Conservation (phyloP, 2,329 filamentous ascomycete species). For the Talaromyces albobiverticillius region DNA sequence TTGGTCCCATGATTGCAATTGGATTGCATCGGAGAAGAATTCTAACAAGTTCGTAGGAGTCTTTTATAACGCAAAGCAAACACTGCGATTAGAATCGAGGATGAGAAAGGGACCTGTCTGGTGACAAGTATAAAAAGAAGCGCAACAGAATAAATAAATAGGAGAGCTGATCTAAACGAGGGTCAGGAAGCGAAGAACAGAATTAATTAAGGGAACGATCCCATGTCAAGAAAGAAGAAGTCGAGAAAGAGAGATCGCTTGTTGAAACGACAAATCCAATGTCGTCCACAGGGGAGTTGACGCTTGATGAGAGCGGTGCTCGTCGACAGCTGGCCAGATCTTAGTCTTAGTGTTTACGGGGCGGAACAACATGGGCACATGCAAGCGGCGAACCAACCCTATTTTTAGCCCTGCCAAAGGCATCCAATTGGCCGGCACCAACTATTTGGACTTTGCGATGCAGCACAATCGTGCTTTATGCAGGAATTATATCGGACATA, state of each 20-base stretch:
- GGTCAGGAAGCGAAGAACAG: slow-evolving; percentile 5
- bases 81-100: slow-evolving; percentile 2
- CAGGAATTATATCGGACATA: too few species aligned
- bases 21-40: slow-evolving; percentile 1
- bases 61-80: neutral
- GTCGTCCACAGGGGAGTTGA: slow-evolving; percentile 15
- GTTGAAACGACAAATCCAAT: slow-evolving; percentile 21
- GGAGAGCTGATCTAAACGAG: slow-evolving; percentile 5
- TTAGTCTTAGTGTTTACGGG: neutral
- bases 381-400: neutral
- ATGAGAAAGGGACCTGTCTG: neutral
- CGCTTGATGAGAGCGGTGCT: too few species aligned
- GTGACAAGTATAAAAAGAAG: neutral
- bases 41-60: neutral
- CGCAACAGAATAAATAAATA: slow-evolving; percentile 2
- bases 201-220: slow-evolving; percentile 22
- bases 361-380: neutral
- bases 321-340: slow-evolving; percentile 17
- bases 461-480: too few species aligned
- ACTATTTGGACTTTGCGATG: too few species aligned
- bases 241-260: neutral
- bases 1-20: slow-evolving; percentile 23
- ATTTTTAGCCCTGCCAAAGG: neutral
- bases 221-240: slow-evolving; percentile 34
- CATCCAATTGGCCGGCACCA: neutral